These are phyloP conservation scores for Ophiostoma ulmi DNA, from an alignment of 2,329 filamentous ascomycete genomes.

Conservation along the genomic window DNA sequence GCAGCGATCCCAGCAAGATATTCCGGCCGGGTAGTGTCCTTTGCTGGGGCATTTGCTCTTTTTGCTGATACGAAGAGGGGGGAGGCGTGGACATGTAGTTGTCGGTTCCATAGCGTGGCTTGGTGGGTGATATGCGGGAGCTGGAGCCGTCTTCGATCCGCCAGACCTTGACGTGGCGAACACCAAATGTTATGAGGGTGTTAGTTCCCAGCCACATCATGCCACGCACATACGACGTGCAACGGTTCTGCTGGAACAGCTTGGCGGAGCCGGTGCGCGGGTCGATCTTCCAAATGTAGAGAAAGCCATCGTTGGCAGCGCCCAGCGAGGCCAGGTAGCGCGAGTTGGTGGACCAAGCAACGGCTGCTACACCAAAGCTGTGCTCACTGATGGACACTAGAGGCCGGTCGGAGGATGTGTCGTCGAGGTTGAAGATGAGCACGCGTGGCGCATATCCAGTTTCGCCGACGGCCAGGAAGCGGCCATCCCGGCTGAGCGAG, in stretches of 20 bases:
- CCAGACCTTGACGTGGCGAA: conserved; percentile 92
- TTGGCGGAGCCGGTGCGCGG: conserved; percentile 73
- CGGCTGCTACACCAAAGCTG: conserved; percentile 77
- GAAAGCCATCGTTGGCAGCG: conserved; percentile 83
- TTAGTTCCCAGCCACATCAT: conserved; percentile 87
- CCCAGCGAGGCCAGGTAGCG: conserved; percentile 84
- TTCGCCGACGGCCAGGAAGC: conserved; percentile 86
- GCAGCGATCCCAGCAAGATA: conserved; percentile 72
- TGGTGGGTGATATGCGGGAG: conserved; percentile 46
- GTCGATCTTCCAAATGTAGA: conserved; percentile 87
- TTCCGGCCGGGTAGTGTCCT: conserved; percentile 81
- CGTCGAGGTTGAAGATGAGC: conserved; percentile 79
- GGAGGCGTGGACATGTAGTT: conserved; percentile 36
- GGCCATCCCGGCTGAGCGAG: conserved; percentile 79
- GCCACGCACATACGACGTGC: conserved; percentile 76
- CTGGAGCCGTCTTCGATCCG: conserved; percentile 63
- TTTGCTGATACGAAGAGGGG: conserved; percentile 34
- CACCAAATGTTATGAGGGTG: conserved; percentile 77
- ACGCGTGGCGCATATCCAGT: conserved; percentile 91
- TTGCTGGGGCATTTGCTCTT: conserved; percentile 35
- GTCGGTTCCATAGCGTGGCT: conserved; percentile 52
- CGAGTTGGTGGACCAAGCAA: conserved; percentile 85
- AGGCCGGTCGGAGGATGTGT: conserved; percentile 73
- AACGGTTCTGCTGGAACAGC: conserved; percentile 81
- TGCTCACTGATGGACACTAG: conserved; percentile 85